Evolutionary conservation across 495 filamentous ascomycete species (phyloP), one percentile per base, ranked within the genome.

Genomic region (Penicillium riverlandense): DNA sequence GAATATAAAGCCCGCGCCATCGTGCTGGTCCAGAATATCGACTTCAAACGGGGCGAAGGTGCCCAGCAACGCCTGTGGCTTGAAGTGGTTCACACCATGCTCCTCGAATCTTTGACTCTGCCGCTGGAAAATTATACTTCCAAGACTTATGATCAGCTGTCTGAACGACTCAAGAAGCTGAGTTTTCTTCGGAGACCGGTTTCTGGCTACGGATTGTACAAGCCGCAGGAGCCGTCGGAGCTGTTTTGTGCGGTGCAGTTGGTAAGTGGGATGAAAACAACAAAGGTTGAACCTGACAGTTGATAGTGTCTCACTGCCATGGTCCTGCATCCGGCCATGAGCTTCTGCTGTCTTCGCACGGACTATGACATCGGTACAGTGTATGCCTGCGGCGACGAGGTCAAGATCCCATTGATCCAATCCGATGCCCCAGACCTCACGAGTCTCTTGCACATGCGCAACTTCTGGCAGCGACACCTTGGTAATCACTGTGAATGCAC

Each of bases 391-490:
- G 36, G 13, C 6, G 29, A 22, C 0, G 33, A 41, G 11, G 9
- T 44, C 7, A 27, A 14, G 8, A 22, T 12, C 0, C 47, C 55
- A 0, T 47, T 58, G 30, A 50, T 61, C 4, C 27, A 47, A 2
- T 39, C 44, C 1, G 29, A 38, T 0, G 32, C 37, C 0, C 44
- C 61, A 0, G 38, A 61, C 14, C 38, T 69, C 4, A 6, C 32
- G 9, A 55, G 22, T 5, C 28, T 63, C 7, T 31, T 67, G 32
- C 54, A 67, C n/a, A 55, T 66, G 11, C 62, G 65, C 9, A 62
- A 57, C 40, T 69, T 69, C 38, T 70, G 67, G 67, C 55, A 62
- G 15, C 57, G 58, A 7, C 65, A 70, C 40, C 38, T 70, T 2
- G 39, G 63, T 13, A 62, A 50, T n/a, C 15, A 46, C 0, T 38